Conservation (phyloP, 2,329 filamentous ascomycete species). For the Talaromyces rugulosus region DNA sequence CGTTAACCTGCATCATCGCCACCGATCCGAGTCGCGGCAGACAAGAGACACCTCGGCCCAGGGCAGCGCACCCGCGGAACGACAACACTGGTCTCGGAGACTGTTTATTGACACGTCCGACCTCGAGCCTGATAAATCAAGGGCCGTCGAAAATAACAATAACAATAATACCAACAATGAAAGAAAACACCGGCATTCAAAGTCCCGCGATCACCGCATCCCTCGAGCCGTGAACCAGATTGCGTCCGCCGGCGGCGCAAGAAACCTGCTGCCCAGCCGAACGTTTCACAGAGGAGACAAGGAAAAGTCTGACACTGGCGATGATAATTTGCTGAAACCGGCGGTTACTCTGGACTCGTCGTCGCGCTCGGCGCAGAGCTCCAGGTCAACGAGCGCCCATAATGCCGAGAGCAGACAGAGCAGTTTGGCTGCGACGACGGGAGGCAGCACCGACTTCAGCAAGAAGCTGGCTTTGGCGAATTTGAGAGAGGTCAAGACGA, state of each 20-base stretch:
- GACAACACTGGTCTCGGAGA: conserved; percentile 16
- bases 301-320: conserved; percentile 22
- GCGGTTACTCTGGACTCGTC: conserved; percentile 25
- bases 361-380: conserved; percentile 29
- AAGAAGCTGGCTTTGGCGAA: conserved; percentile 24
- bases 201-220: conserved; percentile 27
- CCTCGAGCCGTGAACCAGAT: conserved; percentile 31
- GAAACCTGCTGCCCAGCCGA: conserved; percentile 29
- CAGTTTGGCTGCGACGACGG: conserved; percentile 18
- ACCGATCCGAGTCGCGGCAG: conserved; percentile 11
- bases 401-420: conserved; percentile 23
- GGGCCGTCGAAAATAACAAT: background rate
- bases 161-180: background rate
- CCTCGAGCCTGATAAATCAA: conserved; percentile 10
- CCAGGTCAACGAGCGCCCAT: conserved; percentile 25
- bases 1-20: conserved; percentile 9
- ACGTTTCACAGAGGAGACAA: conserved; percentile 22
- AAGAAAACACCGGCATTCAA: conserved; percentile 26
- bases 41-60: background rate
- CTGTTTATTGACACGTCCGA: conserved; percentile 18
- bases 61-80: conserved; percentile 12
- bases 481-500: conserved; percentile 27
- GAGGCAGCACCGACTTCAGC: conserved; percentile 18
- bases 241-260: conserved; percentile 25
- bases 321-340: conserved; percentile 28